Evolutionary conservation across 192 early-diverging fungal species (phyloP).

Genomic region (Gaertneriomyces semiglobifer): DNA sequence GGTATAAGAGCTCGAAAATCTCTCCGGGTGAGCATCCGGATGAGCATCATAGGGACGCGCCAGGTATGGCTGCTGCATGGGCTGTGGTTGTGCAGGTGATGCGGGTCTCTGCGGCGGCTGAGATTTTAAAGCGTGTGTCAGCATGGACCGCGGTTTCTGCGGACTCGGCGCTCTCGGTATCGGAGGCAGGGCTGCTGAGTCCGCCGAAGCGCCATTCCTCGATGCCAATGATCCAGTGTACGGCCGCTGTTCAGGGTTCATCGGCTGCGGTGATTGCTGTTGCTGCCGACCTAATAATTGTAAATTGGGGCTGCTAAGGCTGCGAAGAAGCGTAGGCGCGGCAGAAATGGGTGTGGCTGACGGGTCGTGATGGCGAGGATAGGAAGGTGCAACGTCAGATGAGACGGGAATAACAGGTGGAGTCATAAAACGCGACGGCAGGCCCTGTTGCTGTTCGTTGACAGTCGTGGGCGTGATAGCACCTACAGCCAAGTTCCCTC

Average conservation of each 20-base stretch:
- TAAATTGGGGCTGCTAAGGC: constrained; percentile 31
- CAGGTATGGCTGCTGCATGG: not conserved
- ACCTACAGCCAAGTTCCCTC: not conserved
- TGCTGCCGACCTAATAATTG: not conserved
- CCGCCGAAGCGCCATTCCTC: not conserved
- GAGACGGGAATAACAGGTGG: not conserved
- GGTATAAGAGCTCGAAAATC: too few species aligned
- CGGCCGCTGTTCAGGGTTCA: constrained; percentile 10
- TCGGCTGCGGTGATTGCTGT: not conserved
- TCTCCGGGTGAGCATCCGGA: too few species aligned
- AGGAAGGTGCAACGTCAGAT: not conserved
- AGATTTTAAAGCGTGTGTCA: not conserved
- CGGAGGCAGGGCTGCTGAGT: not conserved
- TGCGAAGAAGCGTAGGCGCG: constrained; percentile 21
- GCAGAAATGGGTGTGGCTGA: constrained; percentile 1
- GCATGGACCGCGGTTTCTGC: not conserved
- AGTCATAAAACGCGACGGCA: not conserved
- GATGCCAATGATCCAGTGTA: not conserved
- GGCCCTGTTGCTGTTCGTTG: not conserved
- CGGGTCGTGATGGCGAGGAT: not conserved
- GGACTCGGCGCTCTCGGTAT: not conserved
- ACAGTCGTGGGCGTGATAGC: not conserved
- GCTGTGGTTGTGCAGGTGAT: constrained; percentile 11
- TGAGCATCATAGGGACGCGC: too few species aligned
- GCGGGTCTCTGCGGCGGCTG: not conserved